Conservation (phyloP, 441 rosid species). For the Geranium incanum region DNA sequence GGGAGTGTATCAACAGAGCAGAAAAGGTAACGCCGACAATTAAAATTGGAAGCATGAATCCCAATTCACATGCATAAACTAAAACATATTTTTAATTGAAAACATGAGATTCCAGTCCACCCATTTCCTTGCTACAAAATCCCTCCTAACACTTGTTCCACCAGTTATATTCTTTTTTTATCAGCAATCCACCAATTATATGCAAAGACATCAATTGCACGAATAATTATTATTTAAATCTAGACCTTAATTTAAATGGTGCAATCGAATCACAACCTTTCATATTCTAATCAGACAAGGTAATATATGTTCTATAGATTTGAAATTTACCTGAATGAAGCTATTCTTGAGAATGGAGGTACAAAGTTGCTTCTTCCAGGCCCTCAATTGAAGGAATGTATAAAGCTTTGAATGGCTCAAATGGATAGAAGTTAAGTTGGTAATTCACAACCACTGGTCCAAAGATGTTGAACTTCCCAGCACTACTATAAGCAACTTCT, state of each 20-base stretch:
- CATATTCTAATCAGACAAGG: not conserved
- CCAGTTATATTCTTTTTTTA: too few species aligned
- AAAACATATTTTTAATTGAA: too few species aligned
- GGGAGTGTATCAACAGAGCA: not conserved
- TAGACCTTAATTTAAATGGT: not conserved
- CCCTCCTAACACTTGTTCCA: too few species aligned
- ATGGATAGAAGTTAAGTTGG: conserved; percentile 60
- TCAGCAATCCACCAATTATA: not conserved
- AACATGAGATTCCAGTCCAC: not conserved
- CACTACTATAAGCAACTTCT: conserved; percentile 70
- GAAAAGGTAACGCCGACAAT: too few species aligned
- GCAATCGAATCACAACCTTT: not conserved
- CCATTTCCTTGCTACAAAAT: not conserved
- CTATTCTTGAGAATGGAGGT: conserved; percentile 24
- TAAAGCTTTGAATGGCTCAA: conserved; percentile 58
- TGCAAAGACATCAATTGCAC: not conserved
- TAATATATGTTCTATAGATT: not conserved
- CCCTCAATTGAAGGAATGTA: conserved; percentile 30
- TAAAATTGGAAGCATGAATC: too few species aligned
- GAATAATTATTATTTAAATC: not conserved
- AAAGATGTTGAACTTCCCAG: conserved; percentile 71
- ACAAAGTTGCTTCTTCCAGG: conserved; percentile 43
- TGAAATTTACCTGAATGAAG: conserved; percentile 34
- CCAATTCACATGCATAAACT: too few species aligned
- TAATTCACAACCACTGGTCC: conserved; percentile 63